Conservation (phyloP, 2,329 filamentous ascomycete species). For the Fusarium neocosmosporiellum region DNA sequence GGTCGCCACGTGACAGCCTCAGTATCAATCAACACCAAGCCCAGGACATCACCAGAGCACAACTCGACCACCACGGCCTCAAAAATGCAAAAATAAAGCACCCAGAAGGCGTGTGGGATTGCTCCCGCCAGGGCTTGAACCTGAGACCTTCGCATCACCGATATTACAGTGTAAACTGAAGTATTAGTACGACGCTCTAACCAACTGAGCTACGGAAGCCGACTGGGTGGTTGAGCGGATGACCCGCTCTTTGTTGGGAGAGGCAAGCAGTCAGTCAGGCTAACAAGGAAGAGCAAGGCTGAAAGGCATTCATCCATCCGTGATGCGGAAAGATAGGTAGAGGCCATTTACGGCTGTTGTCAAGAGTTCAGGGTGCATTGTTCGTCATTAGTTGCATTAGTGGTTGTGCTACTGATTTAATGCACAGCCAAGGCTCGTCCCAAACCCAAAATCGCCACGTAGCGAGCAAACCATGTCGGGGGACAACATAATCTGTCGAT, state of each 20-base stretch:
- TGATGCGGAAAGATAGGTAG: not conserved
- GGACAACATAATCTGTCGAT: not conserved
- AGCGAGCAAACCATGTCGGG: not conserved
- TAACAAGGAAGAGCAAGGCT: slow-evolving; percentile 5
- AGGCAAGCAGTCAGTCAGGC: not conserved
- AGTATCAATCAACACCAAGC: not conserved
- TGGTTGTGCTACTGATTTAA: not conserved
- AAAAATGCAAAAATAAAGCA: slow-evolving; percentile 1
- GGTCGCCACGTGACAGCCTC: not conserved
- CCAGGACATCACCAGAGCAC: not conserved
- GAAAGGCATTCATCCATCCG: not conserved
- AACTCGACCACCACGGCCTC: not conserved
- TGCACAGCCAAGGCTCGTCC: not conserved
- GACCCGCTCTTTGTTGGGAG: slow-evolving; percentile 27
- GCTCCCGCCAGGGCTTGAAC: slow-evolving; percentile 34
- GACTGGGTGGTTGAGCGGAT: slow-evolving; percentile 17
- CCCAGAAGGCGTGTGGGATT: slow-evolving; percentile 24
- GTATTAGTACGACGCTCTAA: slow-evolving; percentile 36
- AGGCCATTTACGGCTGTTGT: not conserved
- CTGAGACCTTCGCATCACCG: slow-evolving; percentile 31
- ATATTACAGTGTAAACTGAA: slow-evolving; percentile 25
- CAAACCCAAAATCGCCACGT: not conserved
- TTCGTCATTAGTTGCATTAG: not conserved
- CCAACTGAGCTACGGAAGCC: slow-evolving; percentile 35
- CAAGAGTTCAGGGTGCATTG: not conserved